Evolutionary conservation across 2,329 filamentous ascomycete genomes (phyloP).

Genomic region (Alternaria incomplexa): DNA sequence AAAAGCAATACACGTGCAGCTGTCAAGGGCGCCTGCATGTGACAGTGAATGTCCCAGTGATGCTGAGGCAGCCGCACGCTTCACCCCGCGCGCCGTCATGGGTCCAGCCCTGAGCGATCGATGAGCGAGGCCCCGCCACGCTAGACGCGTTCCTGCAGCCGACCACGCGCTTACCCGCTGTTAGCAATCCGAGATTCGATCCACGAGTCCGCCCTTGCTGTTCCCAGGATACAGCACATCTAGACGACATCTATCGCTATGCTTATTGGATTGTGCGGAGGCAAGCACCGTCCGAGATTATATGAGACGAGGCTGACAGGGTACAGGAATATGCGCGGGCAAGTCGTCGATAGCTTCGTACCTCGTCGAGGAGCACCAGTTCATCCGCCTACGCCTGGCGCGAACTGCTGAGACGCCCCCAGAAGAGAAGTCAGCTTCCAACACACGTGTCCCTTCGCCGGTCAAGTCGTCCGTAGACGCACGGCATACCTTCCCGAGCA

Average conservation of each 20-base stretch:
- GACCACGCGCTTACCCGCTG: slow-evolving; percentile 9
- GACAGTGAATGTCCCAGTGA: slow-evolving; percentile 25
- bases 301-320: slow-evolving; percentile 17
- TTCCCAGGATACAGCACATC: background rate
- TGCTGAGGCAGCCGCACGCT: background rate
- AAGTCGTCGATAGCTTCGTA: slow-evolving; percentile 91
- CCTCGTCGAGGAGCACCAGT: slow-evolving; percentile 82
- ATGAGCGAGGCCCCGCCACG: slow-evolving; percentile 17
- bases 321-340: slow-evolving; percentile 84
- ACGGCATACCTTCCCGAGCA: slow-evolving; percentile 52
- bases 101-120: background rate
- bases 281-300: slow-evolving; percentile 21
- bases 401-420: slow-evolving; percentile 45
- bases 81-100: slow-evolving; percentile 20
- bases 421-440: slow-evolving; percentile 52
- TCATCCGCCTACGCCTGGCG: slow-evolving; percentile 72
- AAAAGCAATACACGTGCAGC: slow-evolving; percentile 27
- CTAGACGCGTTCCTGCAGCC: slow-evolving; percentile 36
- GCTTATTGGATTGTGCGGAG: slow-evolving; percentile 74
- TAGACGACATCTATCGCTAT: slow-evolving; percentile 51
- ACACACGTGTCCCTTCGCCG: slow-evolving; percentile 42
- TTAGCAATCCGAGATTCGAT: background rate
- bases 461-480: slow-evolving; percentile 20
- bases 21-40: slow-evolving; percentile 30
- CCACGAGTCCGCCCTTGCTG: background rate